Conservation (phyloP, 2,329 filamentous ascomycete genomes). For the Samsoniella hepiali region DNA sequence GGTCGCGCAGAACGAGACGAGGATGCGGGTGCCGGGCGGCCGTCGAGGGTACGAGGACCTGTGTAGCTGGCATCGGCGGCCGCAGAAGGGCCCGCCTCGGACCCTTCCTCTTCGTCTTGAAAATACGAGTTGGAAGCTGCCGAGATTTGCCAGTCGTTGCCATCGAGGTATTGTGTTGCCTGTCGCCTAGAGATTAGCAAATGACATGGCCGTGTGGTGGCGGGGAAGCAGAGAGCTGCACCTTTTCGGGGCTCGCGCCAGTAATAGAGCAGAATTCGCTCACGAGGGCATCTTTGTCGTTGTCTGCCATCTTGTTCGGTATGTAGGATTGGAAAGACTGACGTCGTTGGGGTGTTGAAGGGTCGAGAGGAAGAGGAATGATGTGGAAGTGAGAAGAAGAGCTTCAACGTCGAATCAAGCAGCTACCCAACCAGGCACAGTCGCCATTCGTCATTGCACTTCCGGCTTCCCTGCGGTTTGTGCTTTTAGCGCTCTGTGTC, state of each 20-base stretch:
- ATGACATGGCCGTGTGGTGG: neutral
- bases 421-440: neutral
- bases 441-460: slow-evolving; percentile 10
- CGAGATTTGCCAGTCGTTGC: slow-evolving; percentile 64
- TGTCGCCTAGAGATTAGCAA: slow-evolving; percentile 31
- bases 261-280: slow-evolving; percentile 30
- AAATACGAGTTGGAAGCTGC: slow-evolving; percentile 62
- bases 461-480: slow-evolving; percentile 3
- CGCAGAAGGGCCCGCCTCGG: slow-evolving; percentile 43
- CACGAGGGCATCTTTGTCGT: slow-evolving; percentile 27
- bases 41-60: slow-evolving; percentile 61
- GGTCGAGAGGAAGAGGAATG: neutral
- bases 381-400: slow-evolving; percentile 6
- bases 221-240: slow-evolving; percentile 28
- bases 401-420: neutral
- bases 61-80: slow-evolving; percentile 42
- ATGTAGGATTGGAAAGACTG: neutral
- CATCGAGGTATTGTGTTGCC: slow-evolving; percentile 65
- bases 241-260: slow-evolving; percentile 29
- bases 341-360: neutral
- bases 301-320: slow-evolving; percentile 31
- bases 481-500: neutral
- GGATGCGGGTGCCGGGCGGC: slow-evolving; percentile 52
- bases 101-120: slow-evolving; percentile 50
- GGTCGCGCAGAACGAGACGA: slow-evolving; percentile 34